Evolutionary conservation across 176 grass and related monocot species (phyloP), one percentile per base, ranked within the genome.

Genomic region (Pharus latifolius): DNA sequence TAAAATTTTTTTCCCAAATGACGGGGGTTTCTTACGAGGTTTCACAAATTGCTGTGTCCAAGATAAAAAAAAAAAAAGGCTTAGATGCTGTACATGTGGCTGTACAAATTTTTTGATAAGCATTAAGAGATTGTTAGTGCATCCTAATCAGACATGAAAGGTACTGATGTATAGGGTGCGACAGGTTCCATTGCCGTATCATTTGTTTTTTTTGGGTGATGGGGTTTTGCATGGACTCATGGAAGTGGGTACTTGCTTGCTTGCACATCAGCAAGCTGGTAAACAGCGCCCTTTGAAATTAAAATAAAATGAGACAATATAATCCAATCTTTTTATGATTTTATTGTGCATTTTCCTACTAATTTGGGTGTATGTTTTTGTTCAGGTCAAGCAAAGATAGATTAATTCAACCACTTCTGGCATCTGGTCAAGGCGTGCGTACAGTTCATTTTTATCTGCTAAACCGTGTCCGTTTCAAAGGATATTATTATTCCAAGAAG

Each of bases 361-460:
- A 6, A 20, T 46, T 53, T 67, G 37, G 29, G 6, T n/a, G 29
- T 13, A 1, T 56, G 42, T 7, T 28, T 75, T 48, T 40, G 0
- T 4, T 75, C 76, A 69, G 29, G 38, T 48, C 53, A 47, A 67
- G 68, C 19, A 0, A 73, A 17, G 33, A 47, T 56, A 22, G 33
- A 53, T 27, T 20, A 10, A 41, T 28, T 23, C 19, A 2, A 32
- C 13, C 16, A 38, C 5, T 37, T 62, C 38, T 56, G 3, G 12
- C 26, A 61, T 45, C 35, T 54, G 69, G 75, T 85, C 75, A 85
- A 85, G 62, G n/a, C n/a, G n/a, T n/a, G n/a, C 12, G 6, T 73
- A 79, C 75, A 85, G 82, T 74, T 79, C 75, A 74, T 60, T 51
- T 34, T 53, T 38, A 34, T 51, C 68, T 79, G 67, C 82, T 67